A percentile compares a stretch with the other conserved stretches of the same genome.
phyloP scores from a whole-genome alignment of 177 flowering plant species.

The Vitis hybrid region DNA sequence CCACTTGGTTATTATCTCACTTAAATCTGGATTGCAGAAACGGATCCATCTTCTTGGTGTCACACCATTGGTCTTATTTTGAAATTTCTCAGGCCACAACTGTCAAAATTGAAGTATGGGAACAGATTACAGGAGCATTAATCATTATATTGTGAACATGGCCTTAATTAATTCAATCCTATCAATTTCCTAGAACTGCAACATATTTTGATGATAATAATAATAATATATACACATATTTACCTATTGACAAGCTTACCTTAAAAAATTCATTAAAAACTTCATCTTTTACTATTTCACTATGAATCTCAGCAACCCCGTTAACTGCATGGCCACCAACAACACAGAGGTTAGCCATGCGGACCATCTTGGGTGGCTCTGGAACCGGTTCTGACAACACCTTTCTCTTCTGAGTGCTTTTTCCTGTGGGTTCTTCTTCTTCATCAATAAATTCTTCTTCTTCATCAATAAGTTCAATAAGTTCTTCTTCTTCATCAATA shows the following conservation, averaged over 20 bases:
- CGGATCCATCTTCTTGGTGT: conserved; percentile 96
- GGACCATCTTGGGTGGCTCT: conserved; percentile 64
- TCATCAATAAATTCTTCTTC: conserved; percentile 18
- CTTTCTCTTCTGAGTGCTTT: conserved; percentile 23
- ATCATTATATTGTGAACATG: not conserved
- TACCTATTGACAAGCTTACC: conserved; percentile 36
- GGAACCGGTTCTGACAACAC: conserved; percentile 42
- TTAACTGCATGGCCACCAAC: conserved; percentile 94
- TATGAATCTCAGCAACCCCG: conserved; percentile 97
- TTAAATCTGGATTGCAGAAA: conserved; percentile 83
- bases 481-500: conserved; percentile 13
- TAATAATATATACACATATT: not conserved
- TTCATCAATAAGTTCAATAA: conserved; percentile 12
- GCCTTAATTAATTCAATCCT: not conserved
- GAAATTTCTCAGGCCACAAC: conserved; percentile 96
- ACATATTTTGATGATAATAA: not conserved
- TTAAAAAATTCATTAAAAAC: conserved; percentile 81
- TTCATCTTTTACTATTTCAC: conserved; percentile 88
- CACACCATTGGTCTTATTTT: conserved; percentile 96
- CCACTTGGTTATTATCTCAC: conserved; percentile 73
- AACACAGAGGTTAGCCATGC: conserved; percentile 96
- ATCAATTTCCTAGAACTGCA: not conserved
- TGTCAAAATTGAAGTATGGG: conserved; percentile 30
- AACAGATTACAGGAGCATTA: not conserved
- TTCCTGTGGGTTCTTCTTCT: conserved; percentile 30